phyloP scores from a whole-genome alignment of 805 yeast species.

The Yarrowia sp. region DNA sequence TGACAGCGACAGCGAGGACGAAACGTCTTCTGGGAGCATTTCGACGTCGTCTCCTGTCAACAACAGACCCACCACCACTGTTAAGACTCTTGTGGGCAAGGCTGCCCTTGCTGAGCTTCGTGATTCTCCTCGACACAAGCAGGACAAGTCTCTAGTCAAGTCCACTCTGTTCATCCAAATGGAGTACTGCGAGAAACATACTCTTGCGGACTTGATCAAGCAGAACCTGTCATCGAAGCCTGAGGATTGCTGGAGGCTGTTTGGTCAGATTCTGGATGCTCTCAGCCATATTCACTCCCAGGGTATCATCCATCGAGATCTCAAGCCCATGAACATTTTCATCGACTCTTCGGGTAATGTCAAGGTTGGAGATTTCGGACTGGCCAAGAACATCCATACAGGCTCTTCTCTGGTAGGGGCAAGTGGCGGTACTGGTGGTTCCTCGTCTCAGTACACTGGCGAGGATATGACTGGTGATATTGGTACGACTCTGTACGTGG shows the following conservation, averaged over 20 bases:
- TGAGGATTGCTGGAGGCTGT: constrained; percentile 84
- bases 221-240: constrained; percentile 69
- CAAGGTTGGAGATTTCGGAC: constrained; percentile 95
- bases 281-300: constrained; percentile 86
- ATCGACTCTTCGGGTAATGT: constrained; percentile 86
- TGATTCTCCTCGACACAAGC: constrained; percentile 16
- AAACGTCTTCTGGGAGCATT: background rate
- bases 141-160: constrained; percentile 37
- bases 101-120: constrained; percentile 25
- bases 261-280: constrained; percentile 86
- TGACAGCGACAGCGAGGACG: constrained; percentile 14
- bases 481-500: constrained; percentile 92
- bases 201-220: constrained; percentile 76
- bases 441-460: constrained; percentile 8
- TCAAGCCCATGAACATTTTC: constrained; percentile 93
- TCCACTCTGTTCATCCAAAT: constrained; percentile 90
- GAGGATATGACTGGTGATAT: constrained; percentile 89
- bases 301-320: constrained; percentile 92
- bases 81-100: constrained; percentile 14
- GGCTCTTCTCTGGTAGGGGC: background rate
- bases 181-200: constrained; percentile 97
- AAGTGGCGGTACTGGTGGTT: background rate
- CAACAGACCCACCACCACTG: background rate
- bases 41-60: background rate
- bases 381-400: constrained; percentile 64